These are phyloP conservation scores for Macrocybe sp. DNA, from an alignment of 1,284 basidiomycete genomes.

Conservation along the genomic window DNA sequence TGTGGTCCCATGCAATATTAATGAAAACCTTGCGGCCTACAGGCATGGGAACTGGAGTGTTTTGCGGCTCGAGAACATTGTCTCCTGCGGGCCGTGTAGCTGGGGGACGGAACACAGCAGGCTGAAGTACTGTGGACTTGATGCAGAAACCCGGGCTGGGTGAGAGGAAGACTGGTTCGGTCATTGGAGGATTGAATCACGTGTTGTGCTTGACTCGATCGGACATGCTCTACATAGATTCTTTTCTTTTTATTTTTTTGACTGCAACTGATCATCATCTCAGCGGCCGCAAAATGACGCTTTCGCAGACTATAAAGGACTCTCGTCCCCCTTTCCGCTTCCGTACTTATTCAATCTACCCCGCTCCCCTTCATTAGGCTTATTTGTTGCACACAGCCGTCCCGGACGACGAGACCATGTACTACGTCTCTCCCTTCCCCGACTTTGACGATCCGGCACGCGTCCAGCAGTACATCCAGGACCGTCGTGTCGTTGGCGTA, in stretches of 20 bases:
- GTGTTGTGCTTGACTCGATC: not conserved
- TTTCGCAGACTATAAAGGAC: conserved; percentile 21
- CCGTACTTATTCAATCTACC: conserved; percentile 22
- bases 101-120: conserved; percentile 29
- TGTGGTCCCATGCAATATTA: conserved; percentile 63
- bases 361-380: conserved; percentile 15
- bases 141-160: conserved; percentile 60
- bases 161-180: conserved; percentile 24
- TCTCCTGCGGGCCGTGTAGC: conserved; percentile 11
- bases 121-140: conserved; percentile 42
- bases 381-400: conserved; percentile 23
- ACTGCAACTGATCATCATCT: not conserved
- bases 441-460: conserved; percentile 54
- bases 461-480: conserved; percentile 68
- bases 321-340: conserved; percentile 32
- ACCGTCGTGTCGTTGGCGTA: conserved; percentile 73
- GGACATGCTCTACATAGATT: too few relatives aligned
- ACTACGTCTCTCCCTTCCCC: conserved; percentile 56
- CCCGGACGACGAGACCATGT: conserved; percentile 36
- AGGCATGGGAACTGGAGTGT: conserved; percentile 30
- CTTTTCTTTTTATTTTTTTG: too few relatives aligned
- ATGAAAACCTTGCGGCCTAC: conserved; percentile 61
- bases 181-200: not conserved
- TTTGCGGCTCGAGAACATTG: conserved; percentile 26
- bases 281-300: conserved; percentile 2